phyloP scores from a whole-genome alignment of 495 filamentous ascomycete genomes.

The Ramalina peruviana region DNA sequence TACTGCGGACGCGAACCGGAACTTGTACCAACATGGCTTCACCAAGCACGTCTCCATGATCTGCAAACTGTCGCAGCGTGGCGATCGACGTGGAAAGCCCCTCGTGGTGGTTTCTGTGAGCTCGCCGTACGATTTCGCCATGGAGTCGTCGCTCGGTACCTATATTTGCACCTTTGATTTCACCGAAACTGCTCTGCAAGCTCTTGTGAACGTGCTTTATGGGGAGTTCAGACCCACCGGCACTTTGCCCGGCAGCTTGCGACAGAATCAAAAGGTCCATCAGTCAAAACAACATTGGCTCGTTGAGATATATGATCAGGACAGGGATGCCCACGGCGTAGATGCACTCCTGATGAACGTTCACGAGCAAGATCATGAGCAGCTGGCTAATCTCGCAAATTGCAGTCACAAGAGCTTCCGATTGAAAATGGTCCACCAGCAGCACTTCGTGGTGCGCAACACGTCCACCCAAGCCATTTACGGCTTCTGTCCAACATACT shows the following conservation, averaged over 20 bases:
- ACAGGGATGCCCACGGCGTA: conserved; percentile 57
- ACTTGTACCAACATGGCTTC: conserved; percentile 81
- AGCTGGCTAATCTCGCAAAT: conserved; percentile 44
- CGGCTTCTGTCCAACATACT: conserved; percentile 82
- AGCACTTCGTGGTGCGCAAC: conserved; percentile 83
- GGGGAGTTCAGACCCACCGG: conserved; percentile 63
- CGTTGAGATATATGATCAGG: conserved; percentile 68
- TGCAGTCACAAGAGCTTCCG: conserved; percentile 66
- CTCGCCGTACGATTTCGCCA: conserved; percentile 90
- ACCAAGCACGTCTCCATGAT: conserved; percentile 91
- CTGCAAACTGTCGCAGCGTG: conserved; percentile 49
- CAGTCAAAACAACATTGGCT: conserved; percentile 77
- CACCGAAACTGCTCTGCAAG: conserved; percentile 74
- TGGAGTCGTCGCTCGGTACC: conserved; percentile 71
- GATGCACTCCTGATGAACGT: conserved; percentile 52
- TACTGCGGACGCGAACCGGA: conserved; percentile 80
- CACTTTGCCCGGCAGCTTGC: conserved; percentile 57
- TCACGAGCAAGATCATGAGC: conserved; percentile 31
- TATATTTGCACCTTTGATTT: conserved; percentile 92
- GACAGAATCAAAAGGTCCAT: conserved; percentile 66
- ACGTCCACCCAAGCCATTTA: conserved; percentile 77
- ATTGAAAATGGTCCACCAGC: conserved; percentile 54
- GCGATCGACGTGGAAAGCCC: conserved; percentile 46
- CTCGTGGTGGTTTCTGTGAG: conserved; percentile 79
- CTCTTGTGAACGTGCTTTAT: conserved; percentile 66